Base-by-base conservation (phyloP, 2,329 filamentous ascomycete species). In the Microcyclospora pomicola region DNA sequence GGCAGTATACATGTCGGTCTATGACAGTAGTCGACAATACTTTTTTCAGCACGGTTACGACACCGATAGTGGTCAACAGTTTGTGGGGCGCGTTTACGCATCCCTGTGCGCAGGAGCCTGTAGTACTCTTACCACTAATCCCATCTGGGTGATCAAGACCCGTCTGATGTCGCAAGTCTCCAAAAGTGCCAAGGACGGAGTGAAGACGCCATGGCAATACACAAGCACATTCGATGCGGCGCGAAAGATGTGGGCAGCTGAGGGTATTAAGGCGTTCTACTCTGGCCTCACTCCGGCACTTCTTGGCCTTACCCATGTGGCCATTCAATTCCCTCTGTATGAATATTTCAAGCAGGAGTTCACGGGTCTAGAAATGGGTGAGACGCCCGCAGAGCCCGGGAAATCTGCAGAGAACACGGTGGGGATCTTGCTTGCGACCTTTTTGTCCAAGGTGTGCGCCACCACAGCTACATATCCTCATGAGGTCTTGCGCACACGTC, bases 111-210 rank as follows among this genome's bases (percentile, higher is more conserved):
- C 88, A 15, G 91, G 91, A 37, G 86, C 78, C 43, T 94, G 82
- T 64, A 95, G 87, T 49, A 98, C 91, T 3, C 72, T 96, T 45
- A 82, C 80, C 45, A 98, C 91, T 15, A 98, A 96, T 60, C 91
- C 91, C 1, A 98, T 98, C 43, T 98, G 91, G 91, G 91, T 98
- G 29, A 94, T 98, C 66, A 98, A 98, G 64, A 98, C 91, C 35
- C 74, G 91, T 49, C 73, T 98, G 50, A 96, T 96, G 91, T 94
- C 91, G 29, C 91, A 96, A 65, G 81, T 77, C 15, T 77, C 73
- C 47, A 60, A 67, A 29, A 68, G 65, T 43, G 66, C 72, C 46
- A 69, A 62, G 27, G 67, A 63, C 53, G 61, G 63, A 39, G 64
- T 75, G 36, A 71, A 76, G 39, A 72, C 77, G n/a, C 80, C 80